Evolutionary conservation across 345 rosid species (phyloP).

Genomic region (Populus ilicifolia): DNA sequence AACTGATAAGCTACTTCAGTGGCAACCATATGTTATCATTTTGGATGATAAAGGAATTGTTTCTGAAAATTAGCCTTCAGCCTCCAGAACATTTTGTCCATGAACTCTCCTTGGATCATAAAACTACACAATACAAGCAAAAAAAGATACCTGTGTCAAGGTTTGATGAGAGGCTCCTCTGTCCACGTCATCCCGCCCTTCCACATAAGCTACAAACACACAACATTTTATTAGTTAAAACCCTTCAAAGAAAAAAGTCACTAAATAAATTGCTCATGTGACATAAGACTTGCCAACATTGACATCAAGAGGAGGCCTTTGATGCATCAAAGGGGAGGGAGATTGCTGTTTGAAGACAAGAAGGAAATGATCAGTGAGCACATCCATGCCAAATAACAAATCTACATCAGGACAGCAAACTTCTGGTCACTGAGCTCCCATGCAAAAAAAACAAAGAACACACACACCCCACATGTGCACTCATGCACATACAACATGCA

Average conservation of each 20-base stretch:
- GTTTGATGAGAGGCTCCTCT: constrained; percentile 71
- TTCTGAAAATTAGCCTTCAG: constrained; percentile 3
- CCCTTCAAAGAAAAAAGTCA: constrained; percentile 6
- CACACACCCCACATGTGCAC: background rate
- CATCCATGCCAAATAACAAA: background rate
- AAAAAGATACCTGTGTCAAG: constrained; percentile 63
- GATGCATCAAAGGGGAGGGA: constrained; percentile 87
- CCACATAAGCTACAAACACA: constrained; percentile 68
- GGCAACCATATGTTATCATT: constrained; percentile 5
- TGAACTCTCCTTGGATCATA: constrained; percentile 15
- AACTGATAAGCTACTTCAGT: constrained; percentile 20
- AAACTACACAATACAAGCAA: constrained; percentile 6
- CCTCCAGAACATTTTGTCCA: constrained; percentile 5
- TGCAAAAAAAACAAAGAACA: background rate
- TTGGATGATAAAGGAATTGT: constrained; percentile 8
- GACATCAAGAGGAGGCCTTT: constrained; percentile 80
- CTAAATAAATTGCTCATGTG: constrained; percentile 1
- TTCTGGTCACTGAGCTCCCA: background rate
- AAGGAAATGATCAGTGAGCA: background rate
- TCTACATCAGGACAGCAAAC: background rate
- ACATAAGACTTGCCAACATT: constrained; percentile 74
- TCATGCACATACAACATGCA: background rate
- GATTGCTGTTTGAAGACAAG: constrained; percentile 50
- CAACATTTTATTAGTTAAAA: constrained; percentile 16
- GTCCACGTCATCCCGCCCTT: constrained; percentile 86